A percentile compares a stretch with the other conserved stretches of the same genome.
Evolutionary conservation across 768 basidiomycete species (phyloP).

Genomic region (Exsudoporus frostii): DNA sequence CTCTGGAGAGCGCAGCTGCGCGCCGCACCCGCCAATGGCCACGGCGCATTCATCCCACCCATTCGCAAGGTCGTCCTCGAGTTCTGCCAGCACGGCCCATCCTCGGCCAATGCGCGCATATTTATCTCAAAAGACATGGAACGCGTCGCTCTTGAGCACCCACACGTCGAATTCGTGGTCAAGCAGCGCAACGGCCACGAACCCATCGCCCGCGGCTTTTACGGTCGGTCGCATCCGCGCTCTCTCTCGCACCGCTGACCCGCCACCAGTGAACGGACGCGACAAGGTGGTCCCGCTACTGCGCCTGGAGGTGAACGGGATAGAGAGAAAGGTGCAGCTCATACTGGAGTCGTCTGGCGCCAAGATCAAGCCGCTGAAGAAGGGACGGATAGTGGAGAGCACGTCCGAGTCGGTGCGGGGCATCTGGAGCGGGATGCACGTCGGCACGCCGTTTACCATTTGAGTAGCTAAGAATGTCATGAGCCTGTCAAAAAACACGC

Average conservation of each 20-base stretch:
- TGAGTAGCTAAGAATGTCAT: constrained; percentile 22
- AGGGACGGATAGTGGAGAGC: constrained; percentile 63
- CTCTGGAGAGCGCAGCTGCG: constrained; percentile 47
- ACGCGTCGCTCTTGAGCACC: constrained; percentile 64
- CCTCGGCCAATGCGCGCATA: constrained; percentile 66
- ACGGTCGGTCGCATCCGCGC: constrained; percentile 44
- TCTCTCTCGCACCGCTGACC: constrained; percentile 12
- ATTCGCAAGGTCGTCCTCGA: constrained; percentile 87
- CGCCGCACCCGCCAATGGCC: constrained; percentile 71
- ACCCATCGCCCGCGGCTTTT: constrained; percentile 81
- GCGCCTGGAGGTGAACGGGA: constrained; percentile 66
- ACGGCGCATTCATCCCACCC: constrained; percentile 67
- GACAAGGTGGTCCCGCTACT: constrained; percentile 87
- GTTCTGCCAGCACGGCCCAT: constrained; percentile 80
- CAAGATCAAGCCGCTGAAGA: constrained; percentile 79
- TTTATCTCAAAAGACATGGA: constrained; percentile 65
- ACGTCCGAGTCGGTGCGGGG: constrained; percentile 78
- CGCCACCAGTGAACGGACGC: constrained; percentile 68
- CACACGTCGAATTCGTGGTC: constrained; percentile 83
- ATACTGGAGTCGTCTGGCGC: constrained; percentile 85
- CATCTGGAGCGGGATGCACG: constrained; percentile 88
- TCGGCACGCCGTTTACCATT: constrained; percentile 62
- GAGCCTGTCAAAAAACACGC: constrained; percentile 33
- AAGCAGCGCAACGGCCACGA: constrained; percentile 70
- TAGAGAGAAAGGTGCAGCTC: constrained; percentile 76